Evolutionary conservation across 805 yeast genomes (phyloP).

Genomic region (Candida methanosorbosa): DNA sequence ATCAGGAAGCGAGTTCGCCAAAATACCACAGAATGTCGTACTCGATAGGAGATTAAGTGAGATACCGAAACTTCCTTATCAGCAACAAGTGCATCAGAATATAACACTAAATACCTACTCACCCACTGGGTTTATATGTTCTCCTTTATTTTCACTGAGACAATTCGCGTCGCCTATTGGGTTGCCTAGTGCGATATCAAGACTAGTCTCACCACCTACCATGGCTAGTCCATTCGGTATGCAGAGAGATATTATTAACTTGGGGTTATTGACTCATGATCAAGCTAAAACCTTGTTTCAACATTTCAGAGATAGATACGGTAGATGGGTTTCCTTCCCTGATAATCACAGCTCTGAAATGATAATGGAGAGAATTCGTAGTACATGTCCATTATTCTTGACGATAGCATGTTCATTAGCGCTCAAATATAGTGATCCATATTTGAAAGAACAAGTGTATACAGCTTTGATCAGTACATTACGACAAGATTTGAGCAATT

Average conservation of each 20-base stretch:
- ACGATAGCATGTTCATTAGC: slow-evolving; percentile 60
- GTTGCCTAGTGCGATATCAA: slow-evolving; percentile 12
- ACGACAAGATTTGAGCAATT: slow-evolving; percentile 37
- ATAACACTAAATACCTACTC: no score
- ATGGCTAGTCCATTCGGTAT: no score
- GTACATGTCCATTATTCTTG: slow-evolving; percentile 51
- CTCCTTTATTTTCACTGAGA: slow-evolving; percentile 36
- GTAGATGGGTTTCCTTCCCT: slow-evolving; percentile 74
- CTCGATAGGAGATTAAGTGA: no score
- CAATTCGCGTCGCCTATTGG: slow-evolving; percentile 23
- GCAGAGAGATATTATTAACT: slow-evolving; percentile 37
- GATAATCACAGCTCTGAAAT: slow-evolving; percentile 36
- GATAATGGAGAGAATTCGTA: slow-evolving; percentile 39
- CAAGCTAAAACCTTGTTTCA: slow-evolving; percentile 44
- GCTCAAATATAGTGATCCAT: slow-evolving; percentile 38
- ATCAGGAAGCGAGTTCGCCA: no score
- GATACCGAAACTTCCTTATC: no score
- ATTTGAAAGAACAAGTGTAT: slow-evolving; percentile 32
- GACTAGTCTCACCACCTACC: no score
- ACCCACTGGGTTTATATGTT: slow-evolving; percentile 24
- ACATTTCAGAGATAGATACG: slow-evolving; percentile 58
- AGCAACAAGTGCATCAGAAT: no score
- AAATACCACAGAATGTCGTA: no score
- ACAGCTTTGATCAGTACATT: slow-evolving; percentile 36
- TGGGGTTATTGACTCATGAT: slow-evolving; percentile 37